These are phyloP conservation scores for Rhizophagus prolifer DNA, from an alignment of 192 early-diverging fungal genomes.

Conservation along the genomic window DNA sequence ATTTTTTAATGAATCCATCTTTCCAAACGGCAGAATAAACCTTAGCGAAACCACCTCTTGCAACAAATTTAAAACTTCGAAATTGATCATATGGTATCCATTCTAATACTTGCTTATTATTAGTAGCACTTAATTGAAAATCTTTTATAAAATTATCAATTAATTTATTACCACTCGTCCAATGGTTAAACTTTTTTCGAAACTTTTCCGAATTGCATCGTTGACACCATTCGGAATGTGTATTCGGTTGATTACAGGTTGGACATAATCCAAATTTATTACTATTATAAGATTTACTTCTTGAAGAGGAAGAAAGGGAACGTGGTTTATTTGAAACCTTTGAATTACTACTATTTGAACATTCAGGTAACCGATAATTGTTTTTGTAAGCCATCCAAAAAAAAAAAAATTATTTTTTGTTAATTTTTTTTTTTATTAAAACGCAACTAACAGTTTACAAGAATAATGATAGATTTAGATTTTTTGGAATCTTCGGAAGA, in stretches of 20 bases:
- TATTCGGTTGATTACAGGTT: slow-evolving; percentile 2
- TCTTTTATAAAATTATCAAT: slow-evolving; percentile 17
- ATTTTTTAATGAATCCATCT: neutral
- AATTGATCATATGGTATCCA: slow-evolving; percentile 23
- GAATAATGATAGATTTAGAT: too few species aligned
- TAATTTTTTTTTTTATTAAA: too few species aligned
- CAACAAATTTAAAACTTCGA: slow-evolving; percentile 10
- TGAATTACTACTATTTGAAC: neutral
- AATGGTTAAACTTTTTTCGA: slow-evolving; percentile 6
- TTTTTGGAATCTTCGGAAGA: too few species aligned
- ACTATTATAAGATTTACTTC: neutral
- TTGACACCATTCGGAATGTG: slow-evolving; percentile 7
- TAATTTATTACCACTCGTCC: slow-evolving; percentile 16
- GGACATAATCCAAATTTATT: neutral
- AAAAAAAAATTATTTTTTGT: too few species aligned
- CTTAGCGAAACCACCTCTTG: slow-evolving; percentile 11
- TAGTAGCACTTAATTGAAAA: slow-evolving; percentile 4
- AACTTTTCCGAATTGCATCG: slow-evolving; percentile 1
- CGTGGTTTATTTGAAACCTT: too few species aligned
- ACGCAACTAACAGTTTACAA: too few species aligned
- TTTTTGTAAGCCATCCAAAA: too few species aligned
- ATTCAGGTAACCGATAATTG: too few species aligned
- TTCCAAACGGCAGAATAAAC: slow-evolving; percentile 17
- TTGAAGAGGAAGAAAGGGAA: neutral
- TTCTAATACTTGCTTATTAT: slow-evolving; percentile 15